phyloP scores from a whole-genome alignment of 73 alveolate species.

The Paramecium octaurelia region DNA sequence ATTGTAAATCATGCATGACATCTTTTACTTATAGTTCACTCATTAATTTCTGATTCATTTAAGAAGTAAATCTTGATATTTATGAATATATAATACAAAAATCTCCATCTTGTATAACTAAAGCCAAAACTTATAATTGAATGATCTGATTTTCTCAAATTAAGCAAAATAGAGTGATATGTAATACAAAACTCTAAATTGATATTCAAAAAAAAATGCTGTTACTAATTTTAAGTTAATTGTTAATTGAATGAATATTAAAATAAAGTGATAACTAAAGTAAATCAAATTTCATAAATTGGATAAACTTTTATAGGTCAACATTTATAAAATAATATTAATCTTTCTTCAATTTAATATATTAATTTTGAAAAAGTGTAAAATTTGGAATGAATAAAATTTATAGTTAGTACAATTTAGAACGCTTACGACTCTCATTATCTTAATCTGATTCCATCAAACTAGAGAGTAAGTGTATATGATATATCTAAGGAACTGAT shows the following conservation, averaged over 20 bases:
- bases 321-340: neutral
- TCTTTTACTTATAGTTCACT: no score
- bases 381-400: neutral
- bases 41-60: no score
- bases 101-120: no score
- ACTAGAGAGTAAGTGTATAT: neutral
- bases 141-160: no score
- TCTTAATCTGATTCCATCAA: neutral
- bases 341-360: neutral
- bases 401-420: neutral
- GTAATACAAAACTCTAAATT: no score
- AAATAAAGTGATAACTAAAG: neutral
- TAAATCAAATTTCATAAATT: neutral
- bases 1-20: no score
- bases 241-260: neutral
- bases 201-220: no score
- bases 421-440: neutral
- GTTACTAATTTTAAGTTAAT: neutral
- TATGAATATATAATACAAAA: no score
- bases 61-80: no score
- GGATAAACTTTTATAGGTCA: neutral
- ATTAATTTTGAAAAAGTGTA: neutral
- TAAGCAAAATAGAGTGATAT: no score
- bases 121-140: no score
- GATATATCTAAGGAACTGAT: neutral